Conservation (phyloP, 148 eudicot species). For the Dysphania ambrosioides region DNA sequence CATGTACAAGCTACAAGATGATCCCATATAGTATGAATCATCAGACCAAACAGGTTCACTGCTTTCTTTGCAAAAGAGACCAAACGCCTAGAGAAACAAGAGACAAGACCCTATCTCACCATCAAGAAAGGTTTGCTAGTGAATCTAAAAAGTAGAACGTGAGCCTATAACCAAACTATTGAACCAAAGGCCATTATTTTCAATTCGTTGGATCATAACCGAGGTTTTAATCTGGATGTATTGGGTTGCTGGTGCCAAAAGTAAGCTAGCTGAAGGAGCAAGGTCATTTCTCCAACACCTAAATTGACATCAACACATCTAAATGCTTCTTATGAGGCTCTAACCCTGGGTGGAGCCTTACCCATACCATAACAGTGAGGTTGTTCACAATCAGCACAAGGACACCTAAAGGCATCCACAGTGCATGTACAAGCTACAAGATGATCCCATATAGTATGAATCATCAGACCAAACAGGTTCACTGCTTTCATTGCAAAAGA, state of each 20-base stretch:
- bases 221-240: background rate
- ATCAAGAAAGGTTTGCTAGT: no score
- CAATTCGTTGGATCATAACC: background rate
- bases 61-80: background rate
- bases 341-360: background rate
- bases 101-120: background rate
- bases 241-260: background rate
- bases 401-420: background rate
- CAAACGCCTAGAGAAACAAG: background rate
- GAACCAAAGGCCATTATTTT: background rate
- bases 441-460: background rate
- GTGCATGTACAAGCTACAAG: background rate
- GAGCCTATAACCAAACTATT: background rate
- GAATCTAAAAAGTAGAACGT: background rate
- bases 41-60: background rate
- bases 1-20: background rate
- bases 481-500: background rate
- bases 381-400: background rate
- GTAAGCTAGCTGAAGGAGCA: background rate
- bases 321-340: background rate
- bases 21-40: background rate
- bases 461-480: background rate
- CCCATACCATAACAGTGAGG: background rate
- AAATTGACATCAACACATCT: no score
- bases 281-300: conserved; percentile 2